Evolutionary conservation across 331 rosid genomes (phyloP), one percentile per base, ranked within the genome.

Genomic region (Malus hybrid): DNA sequence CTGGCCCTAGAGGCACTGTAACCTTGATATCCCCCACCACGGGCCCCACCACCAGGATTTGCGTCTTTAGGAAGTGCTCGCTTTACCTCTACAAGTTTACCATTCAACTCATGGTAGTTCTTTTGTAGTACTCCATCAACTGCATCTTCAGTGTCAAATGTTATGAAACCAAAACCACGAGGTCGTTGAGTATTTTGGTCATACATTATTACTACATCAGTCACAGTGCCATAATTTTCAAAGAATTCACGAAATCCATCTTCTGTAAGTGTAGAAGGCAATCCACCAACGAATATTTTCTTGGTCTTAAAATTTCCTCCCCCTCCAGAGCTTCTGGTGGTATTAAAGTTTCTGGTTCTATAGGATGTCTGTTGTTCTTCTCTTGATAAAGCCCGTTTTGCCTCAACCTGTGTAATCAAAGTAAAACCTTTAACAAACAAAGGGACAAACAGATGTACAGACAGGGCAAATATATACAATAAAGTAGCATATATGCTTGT

Each of bases 161-260:
- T n/a, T n/a, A n/a, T n/a, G n/a, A n/a, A n/a, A n/a, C n/a, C n/a
- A n/a, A n/a, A n/a, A n/a, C n/a, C n/a, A n/a, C n/a, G n/a, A n/a
- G n/a, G n/a, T n/a, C n/a, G n/a, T n/a, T n/a, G n/a, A n/a, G n/a
- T n/a, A n/a, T n/a, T n/a, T n/a, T n/a, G n/a, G n/a, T n/a, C n/a
- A n/a, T n/a, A n/a, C n/a, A 87, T 87, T 78, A 87, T 85, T 31
- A 87, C 91, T 55, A 87, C 89, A 79, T 87, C 91, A 9, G 87
- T 22, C 39, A 87, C 87, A 29, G 80, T 83, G 52, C 91, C 89
- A 57, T 83, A 87, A 32, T 33, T 76, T 81, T 83, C 89, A 81
- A 85, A 87, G 71, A 85, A 83, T 73, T 87, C 84, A 70, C 88
- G 91, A 55, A 87, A 87, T 39, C 78, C 85, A 42, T 87, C 91